Conservation (phyloP, 1,139 yeast species). For the Lodderomyces elongisporus region DNA sequence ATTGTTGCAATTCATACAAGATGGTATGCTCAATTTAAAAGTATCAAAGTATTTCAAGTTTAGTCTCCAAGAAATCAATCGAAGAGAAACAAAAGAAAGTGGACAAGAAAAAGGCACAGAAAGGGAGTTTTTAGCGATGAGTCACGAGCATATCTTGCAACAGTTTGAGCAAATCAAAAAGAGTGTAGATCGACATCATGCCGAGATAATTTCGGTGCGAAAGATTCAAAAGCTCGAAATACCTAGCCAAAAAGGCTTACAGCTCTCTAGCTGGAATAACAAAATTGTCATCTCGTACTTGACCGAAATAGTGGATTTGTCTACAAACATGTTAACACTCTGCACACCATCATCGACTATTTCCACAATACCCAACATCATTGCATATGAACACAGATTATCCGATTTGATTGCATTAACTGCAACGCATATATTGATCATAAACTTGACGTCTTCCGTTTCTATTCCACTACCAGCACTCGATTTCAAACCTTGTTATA, state of each 20-base stretch:
- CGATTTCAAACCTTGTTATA: slow-evolving; percentile 8
- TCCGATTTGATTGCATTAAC: slow-evolving; percentile 9
- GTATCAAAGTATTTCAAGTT: slow-evolving; percentile 20
- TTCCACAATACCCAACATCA: slow-evolving; percentile 6
- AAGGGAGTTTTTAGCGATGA: not conserved
- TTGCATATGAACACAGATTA: slow-evolving; percentile 7
- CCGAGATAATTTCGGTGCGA: slow-evolving; percentile 5
- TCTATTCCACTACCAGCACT: slow-evolving; percentile 7
- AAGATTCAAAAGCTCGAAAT: slow-evolving; percentile 3
- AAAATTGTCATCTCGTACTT: slow-evolving; percentile 8
- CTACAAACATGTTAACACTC: slow-evolving; percentile 16
- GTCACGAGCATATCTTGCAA: not conserved
- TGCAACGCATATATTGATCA: slow-evolving; percentile 5
- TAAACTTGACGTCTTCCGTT: slow-evolving; percentile 7
- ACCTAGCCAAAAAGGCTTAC: slow-evolving; percentile 6
- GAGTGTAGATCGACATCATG: slow-evolving; percentile 7
- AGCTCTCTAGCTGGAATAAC: slow-evolving; percentile 3
- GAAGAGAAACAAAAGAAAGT: not conserved
- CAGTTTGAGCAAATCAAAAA: slow-evolving; percentile 1
- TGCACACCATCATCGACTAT: slow-evolving; percentile 5
- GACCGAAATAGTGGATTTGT: too few species aligned
- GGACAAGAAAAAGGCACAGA: not conserved
- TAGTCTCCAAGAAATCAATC: slow-evolving; percentile 3
- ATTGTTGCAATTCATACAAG: slow-evolving; percentile 28
- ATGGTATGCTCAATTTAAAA: slow-evolving; percentile 21